Percentiles rank a stretch among this genome's conserved stretches.
phyloP scores from a whole-genome alignment of 129 eudicot genomes.

The Pulicaria dysenterica region DNA sequence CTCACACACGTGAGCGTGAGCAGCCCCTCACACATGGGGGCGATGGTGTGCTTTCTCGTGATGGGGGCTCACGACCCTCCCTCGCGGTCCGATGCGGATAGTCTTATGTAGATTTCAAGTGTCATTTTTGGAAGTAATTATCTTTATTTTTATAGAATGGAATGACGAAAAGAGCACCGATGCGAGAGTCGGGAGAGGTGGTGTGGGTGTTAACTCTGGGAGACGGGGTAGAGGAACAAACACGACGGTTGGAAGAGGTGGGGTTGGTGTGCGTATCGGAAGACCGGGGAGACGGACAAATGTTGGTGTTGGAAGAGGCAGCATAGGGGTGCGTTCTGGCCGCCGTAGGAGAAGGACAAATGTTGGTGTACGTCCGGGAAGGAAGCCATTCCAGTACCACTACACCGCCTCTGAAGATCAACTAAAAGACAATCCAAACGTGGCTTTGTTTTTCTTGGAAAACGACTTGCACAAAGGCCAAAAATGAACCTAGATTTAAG shows the following conservation, averaged over 20 bases:
- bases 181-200: slow-evolving; percentile 32
- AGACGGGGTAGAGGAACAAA: slow-evolving; percentile 24
- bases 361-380: slow-evolving; percentile 39
- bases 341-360: slow-evolving; percentile 48
- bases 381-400: slow-evolving; percentile 26
- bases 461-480: slow-evolving; percentile 31
- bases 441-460: slow-evolving; percentile 54
- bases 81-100: too few species aligned
- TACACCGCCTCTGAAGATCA: slow-evolving; percentile 55
- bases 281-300: slow-evolving; percentile 26
- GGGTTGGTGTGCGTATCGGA: too few species aligned
- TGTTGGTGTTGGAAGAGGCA: slow-evolving; percentile 31
- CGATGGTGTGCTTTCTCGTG: too few species aligned
- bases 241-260: slow-evolving; percentile 7
- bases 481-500: slow-evolving; percentile 44
- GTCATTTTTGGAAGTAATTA: too few species aligned
- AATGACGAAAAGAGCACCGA: slow-evolving; percentile 42
- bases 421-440: slow-evolving; percentile 56
- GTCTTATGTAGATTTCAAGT: too few species aligned
- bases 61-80: too few species aligned
- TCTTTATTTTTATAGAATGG: slow-evolving; percentile 37
- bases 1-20: too few species aligned
- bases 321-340: slow-evolving; percentile 27
- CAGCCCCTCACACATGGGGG: too few species aligned
- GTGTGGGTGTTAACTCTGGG: slow-evolving; percentile 24